Conservation (phyloP, 306 rosid species). For the Dalbergia cochinchinensis region DNA sequence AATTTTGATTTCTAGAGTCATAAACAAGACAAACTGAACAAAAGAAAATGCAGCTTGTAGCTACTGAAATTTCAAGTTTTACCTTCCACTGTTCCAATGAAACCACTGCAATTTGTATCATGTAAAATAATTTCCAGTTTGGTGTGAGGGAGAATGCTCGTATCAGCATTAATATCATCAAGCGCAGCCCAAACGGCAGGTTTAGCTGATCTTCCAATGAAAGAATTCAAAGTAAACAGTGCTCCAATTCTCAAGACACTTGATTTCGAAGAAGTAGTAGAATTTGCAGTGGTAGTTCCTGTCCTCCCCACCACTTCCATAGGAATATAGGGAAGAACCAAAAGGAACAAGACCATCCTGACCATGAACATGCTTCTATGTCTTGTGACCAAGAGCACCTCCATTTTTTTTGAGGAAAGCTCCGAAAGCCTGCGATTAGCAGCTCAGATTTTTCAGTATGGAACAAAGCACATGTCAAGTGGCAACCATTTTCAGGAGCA, state of each 20-base stretch:
- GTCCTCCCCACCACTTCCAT: slow-evolving; percentile 55
- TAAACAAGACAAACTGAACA: slow-evolving; percentile 22
- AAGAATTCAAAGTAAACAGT: slow-evolving; percentile 70
- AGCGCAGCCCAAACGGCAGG: slow-evolving; percentile 68
- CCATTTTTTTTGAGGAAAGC: slow-evolving; percentile 52
- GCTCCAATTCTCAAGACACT: slow-evolving; percentile 75
- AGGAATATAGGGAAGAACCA: slow-evolving; percentile 64
- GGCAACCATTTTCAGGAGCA: slow-evolving; percentile 42
- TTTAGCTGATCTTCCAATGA: slow-evolving; percentile 75
- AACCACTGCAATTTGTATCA: slow-evolving; percentile 86
- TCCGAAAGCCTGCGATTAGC: slow-evolving; percentile 27
- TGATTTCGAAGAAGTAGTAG: slow-evolving; percentile 49
- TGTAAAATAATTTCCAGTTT: slow-evolving; percentile 51
- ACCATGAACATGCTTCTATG: slow-evolving; percentile 28
- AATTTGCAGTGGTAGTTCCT: slow-evolving; percentile 53
- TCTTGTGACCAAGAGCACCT: slow-evolving; percentile 47
- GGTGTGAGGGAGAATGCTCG: slow-evolving; percentile 59
- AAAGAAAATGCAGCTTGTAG: slow-evolving; percentile 28
- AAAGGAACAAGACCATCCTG: slow-evolving; percentile 44
- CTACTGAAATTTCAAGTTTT: slow-evolving; percentile 40
- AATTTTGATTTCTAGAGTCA: neutral
- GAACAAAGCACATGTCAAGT: slow-evolving; percentile 48
- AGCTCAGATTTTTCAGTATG: slow-evolving; percentile 40
- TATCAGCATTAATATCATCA: slow-evolving; percentile 71
- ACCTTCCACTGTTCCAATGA: slow-evolving; percentile 84